Evolutionary conservation across 2,329 filamentous ascomycete genomes (phyloP), one percentile per base, ranked within the genome.

Genomic region (Zarea fungicola): DNA sequence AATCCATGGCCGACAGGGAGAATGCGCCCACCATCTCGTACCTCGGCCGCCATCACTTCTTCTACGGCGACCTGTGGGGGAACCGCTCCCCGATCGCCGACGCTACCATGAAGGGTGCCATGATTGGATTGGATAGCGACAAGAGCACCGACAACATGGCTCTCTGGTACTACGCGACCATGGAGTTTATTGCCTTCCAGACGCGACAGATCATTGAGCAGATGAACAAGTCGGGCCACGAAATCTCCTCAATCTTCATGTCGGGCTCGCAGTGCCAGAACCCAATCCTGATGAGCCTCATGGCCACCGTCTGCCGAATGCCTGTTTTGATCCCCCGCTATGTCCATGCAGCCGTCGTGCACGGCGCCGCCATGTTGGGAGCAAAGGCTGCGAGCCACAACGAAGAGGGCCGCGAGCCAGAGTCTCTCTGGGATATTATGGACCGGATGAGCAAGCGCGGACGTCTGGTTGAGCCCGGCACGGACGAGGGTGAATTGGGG

Each of bases 141-240:
- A 91, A 88, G 67, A 87, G 83, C 58, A 79, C 93, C 42, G 89
- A 96, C 62, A 86, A 89, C 45, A 81, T 99, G 44, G 91, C 92
- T 1, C 73, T 96, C 19, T 85, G 91, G 71, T 99, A 99, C 73
- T 97, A 96, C 63, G 89, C 83, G 21, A 95, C 92, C 4, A 89
- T 99, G 81, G 93, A 99, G 71, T 97, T 97, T 69, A 97, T 99
- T 60, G 91, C 93, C 25, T 80, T 97, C 66, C 93, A 99, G 69
- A 99, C 93, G 1, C 84, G 88, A 51, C 93, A 99, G 68, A 99
- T 99, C 60, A 80, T 99, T 55, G 86, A 95, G 61, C 80, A 86
- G 29, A 96, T 99, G 91, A 99, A 97, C 75, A 74, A 79, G 40
- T 76, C 89, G 2, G 93, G 93, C 9, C 93, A 99, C 71, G 75